phyloP scores from a whole-genome alignment of 2,329 filamentous ascomycete genomes.

The Talaromyces sp. region DNA sequence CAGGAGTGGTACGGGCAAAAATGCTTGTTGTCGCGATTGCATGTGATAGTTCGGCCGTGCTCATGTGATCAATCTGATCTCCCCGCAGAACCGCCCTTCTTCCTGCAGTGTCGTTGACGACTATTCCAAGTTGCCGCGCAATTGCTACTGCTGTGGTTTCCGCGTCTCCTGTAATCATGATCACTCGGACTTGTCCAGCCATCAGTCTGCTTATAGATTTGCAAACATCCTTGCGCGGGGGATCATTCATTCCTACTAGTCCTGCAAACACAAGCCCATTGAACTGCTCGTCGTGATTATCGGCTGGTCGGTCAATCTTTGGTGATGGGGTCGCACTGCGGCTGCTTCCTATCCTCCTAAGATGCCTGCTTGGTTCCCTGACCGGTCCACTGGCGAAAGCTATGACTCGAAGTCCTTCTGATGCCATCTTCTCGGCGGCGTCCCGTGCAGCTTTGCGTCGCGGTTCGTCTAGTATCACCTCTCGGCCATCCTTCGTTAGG shows the following conservation, averaged over 20 bases:
- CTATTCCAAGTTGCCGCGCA: slow-evolving; percentile 92
- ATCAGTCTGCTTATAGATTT: slow-evolving; percentile 85
- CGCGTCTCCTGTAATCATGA: slow-evolving; percentile 98
- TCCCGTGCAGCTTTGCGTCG: slow-evolving; percentile 70
- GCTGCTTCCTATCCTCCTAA: slow-evolving; percentile 51
- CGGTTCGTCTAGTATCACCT: slow-evolving; percentile 76
- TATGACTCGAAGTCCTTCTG: slow-evolving; percentile 82
- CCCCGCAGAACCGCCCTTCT: slow-evolving; percentile 69
- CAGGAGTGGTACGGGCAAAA: slow-evolving; percentile 92
- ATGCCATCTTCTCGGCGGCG: slow-evolving; percentile 82
- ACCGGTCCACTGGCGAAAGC: slow-evolving; percentile 86
- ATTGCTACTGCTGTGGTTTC: slow-evolving; percentile 94
- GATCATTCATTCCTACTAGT: slow-evolving; percentile 95
- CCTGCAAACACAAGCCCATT: slow-evolving; percentile 84
- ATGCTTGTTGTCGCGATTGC: slow-evolving; percentile 88
- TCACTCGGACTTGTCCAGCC: slow-evolving; percentile 91
- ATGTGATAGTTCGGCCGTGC: slow-evolving; percentile 74
- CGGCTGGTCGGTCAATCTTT: slow-evolving; percentile 25
- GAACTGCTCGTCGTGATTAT: slow-evolving; percentile 63
- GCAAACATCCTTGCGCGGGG: slow-evolving; percentile 83
- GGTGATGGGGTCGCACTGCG: slow-evolving; percentile 48
- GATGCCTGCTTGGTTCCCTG: slow-evolving; percentile 43
- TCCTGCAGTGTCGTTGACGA: slow-evolving; percentile 60
- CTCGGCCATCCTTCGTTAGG: slow-evolving; percentile 77
- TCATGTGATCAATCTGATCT: slow-evolving; percentile 92